phyloP scores from a whole-genome alignment of 495 filamentous ascomycete genomes.

The Penicillium angulare region DNA sequence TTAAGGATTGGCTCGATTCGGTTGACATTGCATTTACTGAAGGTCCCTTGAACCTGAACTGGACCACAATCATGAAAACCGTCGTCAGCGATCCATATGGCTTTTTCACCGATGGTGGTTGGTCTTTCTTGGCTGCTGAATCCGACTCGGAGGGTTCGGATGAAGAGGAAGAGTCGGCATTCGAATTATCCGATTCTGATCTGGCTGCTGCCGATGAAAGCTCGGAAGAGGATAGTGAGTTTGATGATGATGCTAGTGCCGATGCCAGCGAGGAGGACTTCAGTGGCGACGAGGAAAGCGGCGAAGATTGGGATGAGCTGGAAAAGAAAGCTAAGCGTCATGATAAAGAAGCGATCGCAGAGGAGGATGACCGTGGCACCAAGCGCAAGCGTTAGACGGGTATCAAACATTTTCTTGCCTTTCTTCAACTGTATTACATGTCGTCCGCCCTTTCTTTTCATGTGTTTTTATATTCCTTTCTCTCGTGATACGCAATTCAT shows the following conservation, averaged over 20 bases:
- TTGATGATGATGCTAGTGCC: slow-evolving; percentile 84
- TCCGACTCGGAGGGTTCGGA: slow-evolving; percentile 81
- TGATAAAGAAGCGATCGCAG: slow-evolving; percentile 69
- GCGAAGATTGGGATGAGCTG: slow-evolving; percentile 90
- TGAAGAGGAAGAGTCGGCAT: slow-evolving; percentile 86
- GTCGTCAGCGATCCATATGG: slow-evolving; percentile 88
- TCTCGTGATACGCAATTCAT: too few relatives aligned
- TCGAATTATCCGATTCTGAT: slow-evolving; percentile 84
- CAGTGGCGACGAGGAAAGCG: slow-evolving; percentile 75
- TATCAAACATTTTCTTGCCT: too few relatives aligned
- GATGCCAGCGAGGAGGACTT: slow-evolving; percentile 69
- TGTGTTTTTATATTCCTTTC: background rate
- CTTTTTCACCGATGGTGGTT: slow-evolving; percentile 95
- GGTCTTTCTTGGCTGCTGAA: slow-evolving; percentile 87
- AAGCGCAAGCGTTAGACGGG: slow-evolving; percentile 51
- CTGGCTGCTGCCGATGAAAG: slow-evolving; percentile 75
- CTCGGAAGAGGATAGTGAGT: slow-evolving; percentile 86
- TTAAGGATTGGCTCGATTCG: slow-evolving; percentile 97
- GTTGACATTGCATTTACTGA: slow-evolving; percentile 93
- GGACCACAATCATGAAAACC: slow-evolving; percentile 99
- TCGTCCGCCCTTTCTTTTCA: too few relatives aligned
- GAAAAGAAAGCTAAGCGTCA: slow-evolving; percentile 88
- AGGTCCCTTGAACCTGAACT: slow-evolving; percentile 96
- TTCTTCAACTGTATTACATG: too few relatives aligned
- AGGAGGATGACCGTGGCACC: slow-evolving; percentile 66